Percentiles rank a stretch among this genome's conserved stretches.
phyloP scores from a whole-genome alignment of 108 stramenopile species.

The Cafeteria roenbergensis region DNA sequence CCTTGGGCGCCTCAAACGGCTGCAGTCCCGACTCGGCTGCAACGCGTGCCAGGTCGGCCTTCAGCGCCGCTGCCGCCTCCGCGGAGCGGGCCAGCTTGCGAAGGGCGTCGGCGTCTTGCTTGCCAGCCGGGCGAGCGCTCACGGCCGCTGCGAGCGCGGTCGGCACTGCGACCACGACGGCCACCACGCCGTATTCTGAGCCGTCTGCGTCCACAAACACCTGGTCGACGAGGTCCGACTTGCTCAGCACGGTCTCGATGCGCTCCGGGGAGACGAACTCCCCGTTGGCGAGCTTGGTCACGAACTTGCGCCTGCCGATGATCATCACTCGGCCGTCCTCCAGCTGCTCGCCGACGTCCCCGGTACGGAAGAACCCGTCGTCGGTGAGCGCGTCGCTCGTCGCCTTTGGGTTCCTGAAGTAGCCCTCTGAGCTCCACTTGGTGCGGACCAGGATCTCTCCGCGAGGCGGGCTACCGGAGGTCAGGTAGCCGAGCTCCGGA shows the following conservation, averaged over 20 bases:
- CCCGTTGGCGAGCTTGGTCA: conserved; percentile 86
- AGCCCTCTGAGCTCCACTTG: conserved; percentile 71
- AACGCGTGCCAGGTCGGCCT: not conserved
- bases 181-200: conserved; percentile 64
- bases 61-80: not conserved
- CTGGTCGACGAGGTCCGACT: conserved; percentile 64
- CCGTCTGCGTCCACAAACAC: conserved; percentile 84
- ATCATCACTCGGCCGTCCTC: conserved; percentile 69
- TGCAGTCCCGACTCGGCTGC: not conserved
- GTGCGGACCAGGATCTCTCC: conserved; percentile 88
- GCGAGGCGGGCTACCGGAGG: conserved; percentile 39
- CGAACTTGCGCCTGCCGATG: conserved; percentile 90
- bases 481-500: conserved; percentile 83
- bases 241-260: conserved; percentile 73
- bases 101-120: conserved; percentile 45
- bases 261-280: conserved; percentile 72
- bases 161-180: conserved; percentile 75
- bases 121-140: conserved; percentile 25
- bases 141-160: conserved; percentile 31
- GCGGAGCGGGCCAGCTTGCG: not conserved
- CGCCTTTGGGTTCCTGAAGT: conserved; percentile 84
- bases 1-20: not conserved
- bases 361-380: conserved; percentile 83
- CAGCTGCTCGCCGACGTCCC: conserved; percentile 88
- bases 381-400: conserved; percentile 71